Conservation (phyloP, 2,329 filamentous ascomycete species). For the Trichoderma endophyticum region DNA sequence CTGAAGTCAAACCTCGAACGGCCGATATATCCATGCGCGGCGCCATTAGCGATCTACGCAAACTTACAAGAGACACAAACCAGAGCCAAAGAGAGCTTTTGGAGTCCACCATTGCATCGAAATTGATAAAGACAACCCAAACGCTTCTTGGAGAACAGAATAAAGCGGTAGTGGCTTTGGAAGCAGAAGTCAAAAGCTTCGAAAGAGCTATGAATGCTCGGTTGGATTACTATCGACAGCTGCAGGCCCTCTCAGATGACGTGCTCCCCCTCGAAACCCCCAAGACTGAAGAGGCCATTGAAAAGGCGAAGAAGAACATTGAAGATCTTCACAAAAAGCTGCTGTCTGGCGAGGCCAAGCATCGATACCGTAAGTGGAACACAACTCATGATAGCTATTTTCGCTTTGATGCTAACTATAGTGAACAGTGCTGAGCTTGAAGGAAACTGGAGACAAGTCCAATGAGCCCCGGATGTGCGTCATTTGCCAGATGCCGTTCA, state of each 20-base stretch:
- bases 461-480: slow-evolving; percentile 70
- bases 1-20: slow-evolving; percentile 45
- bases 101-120: slow-evolving; percentile 64
- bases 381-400: not conserved
- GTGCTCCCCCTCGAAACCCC: slow-evolving; percentile 71
- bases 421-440: slow-evolving; percentile 49
- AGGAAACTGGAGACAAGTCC: slow-evolving; percentile 57
- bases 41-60: slow-evolving; percentile 66
- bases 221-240: slow-evolving; percentile 83
- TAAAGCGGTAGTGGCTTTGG: slow-evolving; percentile 48
- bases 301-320: slow-evolving; percentile 31
- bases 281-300: slow-evolving; percentile 49
- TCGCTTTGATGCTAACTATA: slow-evolving; percentile 7
- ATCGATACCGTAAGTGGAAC: slow-evolving; percentile 60
- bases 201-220: slow-evolving; percentile 78
- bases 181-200: slow-evolving; percentile 74
- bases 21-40: slow-evolving; percentile 65
- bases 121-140: slow-evolving; percentile 61
- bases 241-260: slow-evolving; percentile 87
- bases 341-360: slow-evolving; percentile 64
- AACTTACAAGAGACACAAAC: slow-evolving; percentile 30
- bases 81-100: slow-evolving; percentile 53
- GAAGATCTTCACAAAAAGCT: slow-evolving; percentile 55
- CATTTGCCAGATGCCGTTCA: slow-evolving; percentile 78
- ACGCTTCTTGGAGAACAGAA: slow-evolving; percentile 49